phyloP scores from a whole-genome alignment of 148 eudicot species.

The Hydrangea macrophylla region DNA sequence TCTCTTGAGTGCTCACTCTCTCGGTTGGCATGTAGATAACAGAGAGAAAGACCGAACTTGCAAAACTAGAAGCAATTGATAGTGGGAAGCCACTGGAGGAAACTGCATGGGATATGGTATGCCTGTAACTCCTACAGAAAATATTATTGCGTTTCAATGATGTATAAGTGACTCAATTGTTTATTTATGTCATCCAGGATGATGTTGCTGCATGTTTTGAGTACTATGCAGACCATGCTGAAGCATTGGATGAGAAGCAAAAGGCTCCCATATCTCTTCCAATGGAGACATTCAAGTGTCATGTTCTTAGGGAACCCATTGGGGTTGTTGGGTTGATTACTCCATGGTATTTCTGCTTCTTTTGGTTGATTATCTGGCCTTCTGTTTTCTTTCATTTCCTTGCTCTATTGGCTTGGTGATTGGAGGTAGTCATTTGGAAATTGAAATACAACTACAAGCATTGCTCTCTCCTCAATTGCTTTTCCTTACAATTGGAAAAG shows the following conservation, averaged over 20 bases:
- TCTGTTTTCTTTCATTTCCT: neutral
- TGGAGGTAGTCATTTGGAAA: neutral
- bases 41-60: constrained; percentile 62
- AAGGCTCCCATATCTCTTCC: constrained; percentile 83
- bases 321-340: constrained; percentile 97
- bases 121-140: constrained; percentile 10
- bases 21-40: constrained; percentile 49
- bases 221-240: constrained; percentile 91
- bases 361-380: neutral
- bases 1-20: neutral
- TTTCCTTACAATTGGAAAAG: neutral
- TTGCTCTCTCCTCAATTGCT: neutral
- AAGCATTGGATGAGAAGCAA: constrained; percentile 83
- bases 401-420: constrained; percentile 1
- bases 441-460: neutral
- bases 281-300: constrained; percentile 77
- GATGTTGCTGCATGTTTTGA: constrained; percentile 95
- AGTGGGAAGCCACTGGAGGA: constrained; percentile 86
- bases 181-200: constrained; percentile 51
- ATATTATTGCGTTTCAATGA: neutral
- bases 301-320: constrained; percentile 79
- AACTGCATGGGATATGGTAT: constrained; percentile 93
- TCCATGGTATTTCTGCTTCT: constrained; percentile 64
- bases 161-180: constrained; percentile 4
- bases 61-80: constrained; percentile 81